Evolutionary conservation across 1,284 basidiomycete species (phyloP), one percentile per base, ranked within the genome.

Genomic region (Rhodofomes roseus): DNA sequence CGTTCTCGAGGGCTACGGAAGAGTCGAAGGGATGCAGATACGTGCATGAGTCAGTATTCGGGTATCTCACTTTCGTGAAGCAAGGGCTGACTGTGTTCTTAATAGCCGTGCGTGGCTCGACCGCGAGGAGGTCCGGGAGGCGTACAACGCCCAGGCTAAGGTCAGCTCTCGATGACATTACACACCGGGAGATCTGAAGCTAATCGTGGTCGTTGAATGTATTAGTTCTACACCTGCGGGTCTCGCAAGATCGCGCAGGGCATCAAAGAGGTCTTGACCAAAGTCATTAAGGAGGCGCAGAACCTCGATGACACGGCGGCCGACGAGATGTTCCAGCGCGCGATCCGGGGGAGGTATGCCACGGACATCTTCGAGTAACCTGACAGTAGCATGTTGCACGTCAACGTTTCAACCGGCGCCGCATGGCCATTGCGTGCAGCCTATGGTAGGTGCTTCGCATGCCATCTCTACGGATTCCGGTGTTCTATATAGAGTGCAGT

Each of bases 141-240:
- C 71, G 8, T 81, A 74, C 63, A 58, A 70, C 16, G 37, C 37
- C 12, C 72, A 73, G 22, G 81, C 80, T 81, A 86, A 79, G 82
- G 85, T 79, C 39, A 23, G 67, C 1, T 54, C 23, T 22, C n/a
- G n/a, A n/a, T n/a, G n/a, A n/a, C n/a, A n/a, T n/a, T n/a, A n/a
- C n/a, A n/a, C n/a, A n/a, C n/a, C n/a, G n/a, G n/a, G n/a, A n/a
- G n/a, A n/a, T n/a, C 29, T 56, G 34, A 9, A 20, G 22, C 23
- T 52, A 11, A 34, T 11, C 11, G 31, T 11, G 20, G 16, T 18
- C 43, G 37, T 14, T 14, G 16, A 12, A 39, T 16, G 40, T 20
- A 56, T 56, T 61, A 80, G 77, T 77, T 80, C 65, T 83, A 76
- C 67, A 78, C 79, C 1, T 83, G 81, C 61, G 81, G 81, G 5